Base-by-base conservation (phyloP, 306 rosid species). In the Biancaea sappan region DNA sequence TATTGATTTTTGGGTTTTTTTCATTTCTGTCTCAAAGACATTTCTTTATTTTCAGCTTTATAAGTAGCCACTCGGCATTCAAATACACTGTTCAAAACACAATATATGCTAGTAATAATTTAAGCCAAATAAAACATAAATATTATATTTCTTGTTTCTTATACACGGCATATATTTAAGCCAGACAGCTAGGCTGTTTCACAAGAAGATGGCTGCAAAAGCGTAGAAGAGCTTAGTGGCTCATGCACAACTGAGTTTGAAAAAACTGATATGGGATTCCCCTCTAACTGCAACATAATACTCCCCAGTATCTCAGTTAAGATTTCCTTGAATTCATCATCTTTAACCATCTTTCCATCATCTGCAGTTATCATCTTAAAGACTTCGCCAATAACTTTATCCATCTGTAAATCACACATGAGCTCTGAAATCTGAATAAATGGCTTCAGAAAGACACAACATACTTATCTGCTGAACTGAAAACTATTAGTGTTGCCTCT, bases 221-320 rank as follows among this genome's bases (percentile, higher is more conserved):
- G 82, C 19, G 92, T 75, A 22, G 98, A 91, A 34, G 97, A 66
- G 43, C 88, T 86, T 11, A 88, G 75, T 21, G 98, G 96, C 82
- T 95, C 97, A 46, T 92, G 99, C 71, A 95, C 93, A 9, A 95
- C 99, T 1, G 96, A 88, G 75, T 86, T 87, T 46, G 99, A 84
- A 75, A 91, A 87, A 73, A 92, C 85, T n/a, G 89, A 71, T 74
- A 95, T 87, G 3, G 94, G 91, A 76, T 59, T 86, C 31, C 89
- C 91, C 77, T 92, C 97, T 80, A 95, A 77, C 61, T 92, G 92
- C 80, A 92, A 61, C 99, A 92, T 88, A 58, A 90, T 81, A 32
- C 84, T 71, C 62, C 82, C 97, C 35, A 92, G 70, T 51, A 95
- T 80, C 62, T 86, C 91, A 46, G 84, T 67, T 73, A 92, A 44